Percentiles rank a stretch among this genome's conserved stretches.
phyloP scores from a whole-genome alignment of 2,329 filamentous ascomycete genomes.

The Stagonosporopsis chrysanthemi region DNA sequence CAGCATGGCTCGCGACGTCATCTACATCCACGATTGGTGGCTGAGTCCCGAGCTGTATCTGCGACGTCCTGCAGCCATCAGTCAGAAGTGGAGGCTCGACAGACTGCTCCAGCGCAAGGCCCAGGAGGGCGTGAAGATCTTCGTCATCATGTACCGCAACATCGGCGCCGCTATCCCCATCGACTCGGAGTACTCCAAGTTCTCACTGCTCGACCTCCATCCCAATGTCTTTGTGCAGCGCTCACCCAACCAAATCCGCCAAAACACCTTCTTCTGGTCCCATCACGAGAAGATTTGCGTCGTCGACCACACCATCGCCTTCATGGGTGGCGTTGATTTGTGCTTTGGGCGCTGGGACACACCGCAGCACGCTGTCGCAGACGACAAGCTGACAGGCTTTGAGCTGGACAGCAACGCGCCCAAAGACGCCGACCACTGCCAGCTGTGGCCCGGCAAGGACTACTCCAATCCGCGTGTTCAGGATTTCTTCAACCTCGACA shows the following conservation, averaged over 20 bases:
- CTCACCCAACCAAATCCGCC: conserved; percentile 96
- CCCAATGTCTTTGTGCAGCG: conserved; percentile 96
- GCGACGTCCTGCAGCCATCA: conserved; percentile 91
- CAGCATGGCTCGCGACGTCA: conserved; percentile 95
- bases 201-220: conserved; percentile 91
- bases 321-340: conserved; percentile 93
- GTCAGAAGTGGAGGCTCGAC: conserved; percentile 97
- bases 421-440: conserved; percentile 91
- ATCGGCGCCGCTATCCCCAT: conserved; percentile 97
- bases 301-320: conserved; percentile 94
- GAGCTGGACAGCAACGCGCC: conserved; percentile 72
- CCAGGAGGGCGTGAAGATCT: conserved; percentile 93
- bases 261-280: conserved; percentile 99
- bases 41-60: conserved; percentile 95
- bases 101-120: conserved; percentile 92
- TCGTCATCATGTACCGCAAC: conserved; percentile 97
- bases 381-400: conserved; percentile 95
- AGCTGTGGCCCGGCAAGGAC: conserved; percentile 96
- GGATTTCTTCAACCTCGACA: conserved; percentile 91
- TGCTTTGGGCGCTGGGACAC: conserved; percentile 99
- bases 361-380: conserved; percentile 86
- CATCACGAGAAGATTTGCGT: conserved; percentile 99
- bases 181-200: conserved; percentile 98
- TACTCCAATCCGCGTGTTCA: conserved; percentile 96
- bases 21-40: conserved; percentile 99